A percentile compares a stretch with the other conserved stretches of the same genome.
These are phyloP conservation scores for Rubroshorea leprosula DNA, from an alignment of 345 rosid genomes.

Conservation along the genomic window DNA sequence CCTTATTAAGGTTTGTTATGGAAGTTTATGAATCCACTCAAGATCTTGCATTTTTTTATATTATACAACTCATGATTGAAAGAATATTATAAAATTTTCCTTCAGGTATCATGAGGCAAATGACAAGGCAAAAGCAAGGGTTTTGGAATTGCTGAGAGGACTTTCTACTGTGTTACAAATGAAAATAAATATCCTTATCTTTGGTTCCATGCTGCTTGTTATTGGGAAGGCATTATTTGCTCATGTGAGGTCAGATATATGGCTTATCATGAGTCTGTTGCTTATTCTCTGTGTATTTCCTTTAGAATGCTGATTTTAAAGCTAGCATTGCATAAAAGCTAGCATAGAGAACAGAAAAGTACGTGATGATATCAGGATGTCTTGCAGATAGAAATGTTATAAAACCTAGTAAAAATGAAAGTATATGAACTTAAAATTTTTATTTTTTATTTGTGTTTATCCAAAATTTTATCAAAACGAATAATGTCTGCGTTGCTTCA, in stretches of 20 bases:
- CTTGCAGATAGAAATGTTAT: neutral
- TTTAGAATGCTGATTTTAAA: neutral
- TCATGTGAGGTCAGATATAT: constrained; percentile 67
- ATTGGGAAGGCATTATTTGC: constrained; percentile 83
- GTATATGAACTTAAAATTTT: neutral
- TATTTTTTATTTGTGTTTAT: too few species aligned
- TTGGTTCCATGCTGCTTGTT: constrained; percentile 87
- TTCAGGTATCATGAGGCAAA: constrained; percentile 84
- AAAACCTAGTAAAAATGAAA: too few species aligned
- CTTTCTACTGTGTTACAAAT: constrained; percentile 78
- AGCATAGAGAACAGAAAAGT: neutral
- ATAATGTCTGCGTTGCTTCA: too few species aligned
- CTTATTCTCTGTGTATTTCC: neutral
- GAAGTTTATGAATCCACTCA: constrained; percentile 1
- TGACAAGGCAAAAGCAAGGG: constrained; percentile 64
- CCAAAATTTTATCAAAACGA: too few species aligned
- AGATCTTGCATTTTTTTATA: neutral
- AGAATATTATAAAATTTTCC: constrained; percentile 3
- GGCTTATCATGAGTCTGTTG: too few species aligned
- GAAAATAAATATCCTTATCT: constrained; percentile 73
- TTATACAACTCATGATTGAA: constrained; percentile 1
- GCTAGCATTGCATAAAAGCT: neutral
- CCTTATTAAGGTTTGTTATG: constrained; percentile 54
- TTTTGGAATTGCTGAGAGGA: constrained; percentile 73
- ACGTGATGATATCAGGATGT: neutral